phyloP scores from a whole-genome alignment of 139 green algal species.

The Chlorella vulgaris region DNA sequence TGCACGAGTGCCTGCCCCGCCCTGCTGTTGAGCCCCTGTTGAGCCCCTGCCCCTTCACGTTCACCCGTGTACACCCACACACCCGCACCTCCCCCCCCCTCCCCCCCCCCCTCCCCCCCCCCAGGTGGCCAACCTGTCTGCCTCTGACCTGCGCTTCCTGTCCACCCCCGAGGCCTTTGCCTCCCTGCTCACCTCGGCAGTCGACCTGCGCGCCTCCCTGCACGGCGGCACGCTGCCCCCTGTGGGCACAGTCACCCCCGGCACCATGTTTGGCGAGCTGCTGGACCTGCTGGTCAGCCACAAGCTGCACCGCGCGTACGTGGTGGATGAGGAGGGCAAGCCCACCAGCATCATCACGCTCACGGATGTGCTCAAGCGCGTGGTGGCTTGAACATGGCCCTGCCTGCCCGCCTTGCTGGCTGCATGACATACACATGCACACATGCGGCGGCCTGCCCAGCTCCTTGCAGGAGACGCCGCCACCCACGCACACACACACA shows the following conservation, averaged over 20 bases:
- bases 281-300: conserved; percentile 26
- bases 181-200: conserved; percentile 27
- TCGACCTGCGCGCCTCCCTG: conserved; percentile 23
- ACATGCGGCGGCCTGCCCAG: too few relatives aligned
- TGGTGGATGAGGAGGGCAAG: conserved; percentile 44
- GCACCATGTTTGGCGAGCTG: conserved; percentile 10
- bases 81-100: not conserved
- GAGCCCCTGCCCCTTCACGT: too few relatives aligned
- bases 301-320: conserved; percentile 59
- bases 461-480: too few relatives aligned
- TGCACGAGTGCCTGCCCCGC: not conserved
- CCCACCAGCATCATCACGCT: conserved; percentile 56
- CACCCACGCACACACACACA: too few relatives aligned
- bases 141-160: conserved; percentile 29
- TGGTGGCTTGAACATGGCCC: not conserved
- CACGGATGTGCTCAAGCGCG: conserved; percentile 51
- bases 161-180: conserved; percentile 25
- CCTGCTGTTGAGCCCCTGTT: too few relatives aligned
- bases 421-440: not conserved
- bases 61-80: not conserved
- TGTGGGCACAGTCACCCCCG: conserved; percentile 18
- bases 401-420: not conserved
- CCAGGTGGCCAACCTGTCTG: conserved; percentile 45
- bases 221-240: not conserved
- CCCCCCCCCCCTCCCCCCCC: not conserved